Conservation (phyloP, 192 early-diverging fungal genomes). For the Funneliformis geosporum region DNA sequence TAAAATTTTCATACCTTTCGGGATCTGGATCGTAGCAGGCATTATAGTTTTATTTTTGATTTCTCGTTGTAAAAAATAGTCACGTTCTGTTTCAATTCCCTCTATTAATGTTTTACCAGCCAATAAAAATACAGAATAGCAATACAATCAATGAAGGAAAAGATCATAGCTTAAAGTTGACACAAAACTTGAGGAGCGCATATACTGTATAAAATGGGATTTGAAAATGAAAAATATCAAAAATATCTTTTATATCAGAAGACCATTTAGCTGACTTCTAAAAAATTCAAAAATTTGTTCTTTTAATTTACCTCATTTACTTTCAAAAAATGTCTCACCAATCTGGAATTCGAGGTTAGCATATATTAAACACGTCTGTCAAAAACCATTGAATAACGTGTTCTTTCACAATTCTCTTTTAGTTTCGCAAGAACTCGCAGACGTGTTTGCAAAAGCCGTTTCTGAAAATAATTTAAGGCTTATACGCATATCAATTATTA, state of each 20-base stretch:
- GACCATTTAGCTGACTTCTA: too few species aligned
- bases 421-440: slow-evolving; percentile 54
- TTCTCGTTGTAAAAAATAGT: not conserved
- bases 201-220: too few species aligned
- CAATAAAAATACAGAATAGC: not conserved
- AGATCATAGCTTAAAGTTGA: not conserved
- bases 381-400: not conserved
- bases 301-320: not conserved
- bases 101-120: not conserved
- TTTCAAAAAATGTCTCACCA: slow-evolving; percentile 53
- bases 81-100: not conserved
- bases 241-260: too few species aligned
- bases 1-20: slow-evolving; percentile 11
- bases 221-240: too few species aligned
- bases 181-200: not conserved
- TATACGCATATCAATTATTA: slow-evolving; percentile 49
- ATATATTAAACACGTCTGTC: not conserved
- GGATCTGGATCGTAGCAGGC: slow-evolving; percentile 15
- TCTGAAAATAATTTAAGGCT: slow-evolving; percentile 40
- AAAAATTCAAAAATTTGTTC: too few species aligned
- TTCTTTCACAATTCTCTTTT: not conserved
- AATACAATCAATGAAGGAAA: not conserved
- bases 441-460: slow-evolving; percentile 47
- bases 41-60: not conserved
- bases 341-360: slow-evolving; percentile 54